phyloP scores from a whole-genome alignment of 345 rosid species.

The Bruguiera gymnorhiza region DNA sequence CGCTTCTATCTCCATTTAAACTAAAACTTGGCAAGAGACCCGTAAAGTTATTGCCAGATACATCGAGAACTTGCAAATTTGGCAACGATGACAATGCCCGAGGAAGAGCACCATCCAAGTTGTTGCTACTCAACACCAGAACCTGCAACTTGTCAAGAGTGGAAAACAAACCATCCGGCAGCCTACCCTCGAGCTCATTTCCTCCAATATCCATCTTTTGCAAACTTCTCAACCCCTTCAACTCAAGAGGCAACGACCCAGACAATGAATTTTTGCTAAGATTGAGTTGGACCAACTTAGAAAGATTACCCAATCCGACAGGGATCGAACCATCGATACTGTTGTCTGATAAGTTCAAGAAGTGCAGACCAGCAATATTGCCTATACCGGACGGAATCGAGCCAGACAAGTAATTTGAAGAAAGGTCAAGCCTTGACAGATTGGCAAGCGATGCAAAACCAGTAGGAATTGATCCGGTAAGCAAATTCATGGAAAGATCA shows the following conservation, averaged over 20 bases:
- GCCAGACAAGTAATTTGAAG: slow-evolving; percentile 28
- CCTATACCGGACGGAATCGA: slow-evolving; percentile 18
- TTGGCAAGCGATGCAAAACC: slow-evolving; percentile 14
- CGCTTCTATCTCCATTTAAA: slow-evolving; percentile 5
- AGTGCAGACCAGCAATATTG: slow-evolving; percentile 12
- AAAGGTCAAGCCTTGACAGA: slow-evolving; percentile 26
- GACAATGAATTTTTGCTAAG: slow-evolving; percentile 23
- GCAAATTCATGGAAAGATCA: slow-evolving; percentile 27
- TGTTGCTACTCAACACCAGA: slow-evolving; percentile 41
- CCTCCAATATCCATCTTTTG: slow-evolving; percentile 10
- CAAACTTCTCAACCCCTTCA: slow-evolving; percentile 18
- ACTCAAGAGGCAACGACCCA: slow-evolving; percentile 22
- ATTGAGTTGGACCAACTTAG: slow-evolving; percentile 26
- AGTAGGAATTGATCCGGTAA: slow-evolving; percentile 19
- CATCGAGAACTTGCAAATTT: slow-evolving; percentile 19
- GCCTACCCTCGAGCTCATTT: slow-evolving; percentile 29
- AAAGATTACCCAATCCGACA: slow-evolving; percentile 17
- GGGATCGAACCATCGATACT: slow-evolving; percentile 22
- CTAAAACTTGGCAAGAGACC: slow-evolving; percentile 9
- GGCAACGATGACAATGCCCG: slow-evolving; percentile 2
- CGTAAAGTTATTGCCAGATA: slow-evolving; percentile 27
- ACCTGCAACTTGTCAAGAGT: slow-evolving; percentile 38
- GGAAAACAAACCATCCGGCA: slow-evolving; percentile 39
- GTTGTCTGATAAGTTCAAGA: slow-evolving; percentile 22
- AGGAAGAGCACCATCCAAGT: slow-evolving; percentile 28